Evolutionary conservation across 2,329 filamentous ascomycete species (phyloP).

Genomic region (Fusarium nurragi): DNA sequence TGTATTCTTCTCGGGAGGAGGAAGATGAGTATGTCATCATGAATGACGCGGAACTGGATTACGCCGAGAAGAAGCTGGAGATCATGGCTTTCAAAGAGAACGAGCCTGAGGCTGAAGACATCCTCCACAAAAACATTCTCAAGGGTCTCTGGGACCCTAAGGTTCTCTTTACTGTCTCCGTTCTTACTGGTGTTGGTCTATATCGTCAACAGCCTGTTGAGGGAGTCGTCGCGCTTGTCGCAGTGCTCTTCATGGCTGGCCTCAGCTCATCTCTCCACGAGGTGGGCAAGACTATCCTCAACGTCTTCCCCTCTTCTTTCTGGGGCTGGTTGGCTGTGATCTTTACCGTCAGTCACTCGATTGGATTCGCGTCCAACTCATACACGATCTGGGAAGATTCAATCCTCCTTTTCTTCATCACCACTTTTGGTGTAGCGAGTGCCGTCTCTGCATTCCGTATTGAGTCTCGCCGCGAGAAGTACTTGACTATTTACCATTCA

Average conservation of each 20-base stretch:
- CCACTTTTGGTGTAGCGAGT: constrained; percentile 83
- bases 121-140: constrained; percentile 48
- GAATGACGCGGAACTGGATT: constrained; percentile 67
- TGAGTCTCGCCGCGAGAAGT: constrained; percentile 71
- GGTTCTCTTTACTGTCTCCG: constrained; percentile 46
- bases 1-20: constrained; percentile 73
- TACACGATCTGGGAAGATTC: constrained; percentile 99
- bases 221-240: constrained; percentile 53
- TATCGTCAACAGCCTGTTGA: constrained; percentile 48
- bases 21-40: constrained; percentile 64
- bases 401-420: constrained; percentile 90
- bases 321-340: constrained; percentile 90
- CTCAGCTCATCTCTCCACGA: constrained; percentile 55
- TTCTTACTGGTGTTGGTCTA: constrained; percentile 44
- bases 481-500: constrained; percentile 85
- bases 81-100: constrained; percentile 52
- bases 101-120: constrained; percentile 54
- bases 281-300: constrained; percentile 56
- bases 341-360: constrained; percentile 86
- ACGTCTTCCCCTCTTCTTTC: constrained; percentile 74
- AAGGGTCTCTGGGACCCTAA: constrained; percentile 51
- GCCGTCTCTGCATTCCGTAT: constrained; percentile 80
- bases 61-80: constrained; percentile 67
- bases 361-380: constrained; percentile 96
- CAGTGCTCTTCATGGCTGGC: constrained; percentile 52